Base-by-base conservation (phyloP, 805 yeast genomes). In the Wickerhamomyces tratensis region DNA sequence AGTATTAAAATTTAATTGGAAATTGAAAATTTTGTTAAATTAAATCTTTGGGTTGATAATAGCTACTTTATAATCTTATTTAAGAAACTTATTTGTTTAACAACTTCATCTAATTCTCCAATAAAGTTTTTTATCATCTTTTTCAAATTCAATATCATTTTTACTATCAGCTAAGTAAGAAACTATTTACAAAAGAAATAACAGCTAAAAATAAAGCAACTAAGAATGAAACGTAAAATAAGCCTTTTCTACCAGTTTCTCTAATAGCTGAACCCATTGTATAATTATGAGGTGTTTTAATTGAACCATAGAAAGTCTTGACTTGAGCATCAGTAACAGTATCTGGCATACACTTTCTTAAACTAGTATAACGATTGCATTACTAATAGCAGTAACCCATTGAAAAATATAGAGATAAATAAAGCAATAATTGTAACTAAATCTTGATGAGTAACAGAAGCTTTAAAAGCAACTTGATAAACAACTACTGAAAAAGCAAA, bases 391-490 rank as follows among this genome's bases (percentile, higher is more conserved):
- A 36, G 54, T 54, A 44, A 44, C 71, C 73, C 45, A 67, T 59
- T 15, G 56, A 47, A 7, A 62, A 49, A 55, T 59, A 61, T 39
- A 68, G 50, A 14, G 58, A 52, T 35, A 67, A 67, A 45, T 25
- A 68, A 39, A 0, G 70, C 57, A 38, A 69, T 62, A 43, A 62
- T 61, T 46, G 62, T 49, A n/a, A 72, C 66, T 43, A 65, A 56
- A 51, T 65, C 70, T 40, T 65, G 66, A 46, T 62, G 65, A 37
- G 67, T 67, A 30, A 68, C 71, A 15, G 69, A 61, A 5, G 69
- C 70, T 48, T 64, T 68, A 1, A 64, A 58, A 7, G 69, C 63
- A 20, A 65, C 59, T 40, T 55, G 57, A 7, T 68, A 52, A 37
- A 65, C 67, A 43, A 65, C 52, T 38, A 57, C 64, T 15, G 62